Base-by-base conservation (phyloP, 352 stramenopile genomes). In the Phytopythium montanum region DNA sequence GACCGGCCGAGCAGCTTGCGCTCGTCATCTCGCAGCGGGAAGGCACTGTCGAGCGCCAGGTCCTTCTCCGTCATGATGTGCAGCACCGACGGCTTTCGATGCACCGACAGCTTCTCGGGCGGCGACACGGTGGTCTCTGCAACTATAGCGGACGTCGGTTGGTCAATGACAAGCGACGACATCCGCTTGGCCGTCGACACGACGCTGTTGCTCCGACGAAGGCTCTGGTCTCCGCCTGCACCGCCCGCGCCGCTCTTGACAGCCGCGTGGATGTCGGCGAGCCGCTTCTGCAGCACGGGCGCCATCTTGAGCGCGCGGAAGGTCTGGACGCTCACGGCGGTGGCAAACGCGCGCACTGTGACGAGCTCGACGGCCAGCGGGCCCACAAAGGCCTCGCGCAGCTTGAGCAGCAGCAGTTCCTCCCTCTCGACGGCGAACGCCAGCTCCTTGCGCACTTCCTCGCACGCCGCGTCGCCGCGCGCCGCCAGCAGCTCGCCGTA, bases 401-500 rank as follows among this genome's bases (percentile, higher is more conserved):
- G 75, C 65, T 98, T 97, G 14, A 81, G 71, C 23, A 97, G 76
- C 62, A 92, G 69, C 42, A 93, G 49, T 39, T 96, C 81, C 53
- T 88, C 86, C 34, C 81, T 74, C 51, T 97, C 88, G 6, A 84
- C 71, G 0, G 83, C 72, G 56, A 88, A 94, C 41, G 87, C 85
- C 6, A 94, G 76, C 56, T 97, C 89, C 10, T 87, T 82, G 29
- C 79, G 79, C 29, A 97, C 90, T 75, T 97, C 88, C 21, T 97
- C 88, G 45, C 91, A 94, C 26, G 86, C 79, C 4, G 85, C 71
- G 45, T 96, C 83, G 1, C 89, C 85, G 19, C 83, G 71, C 23
- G 68, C 62, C 1, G 56, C 67, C 10, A 97, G 60, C 13, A 90
- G 56, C n/a, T 91, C 79, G 12, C 81, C 76, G 38, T 95, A 96